A percentile compares a stretch with the other conserved stretches of the same genome.
Conservation (phyloP, 352 stramenopile species). For the Lagenidium giganteum region DNA sequence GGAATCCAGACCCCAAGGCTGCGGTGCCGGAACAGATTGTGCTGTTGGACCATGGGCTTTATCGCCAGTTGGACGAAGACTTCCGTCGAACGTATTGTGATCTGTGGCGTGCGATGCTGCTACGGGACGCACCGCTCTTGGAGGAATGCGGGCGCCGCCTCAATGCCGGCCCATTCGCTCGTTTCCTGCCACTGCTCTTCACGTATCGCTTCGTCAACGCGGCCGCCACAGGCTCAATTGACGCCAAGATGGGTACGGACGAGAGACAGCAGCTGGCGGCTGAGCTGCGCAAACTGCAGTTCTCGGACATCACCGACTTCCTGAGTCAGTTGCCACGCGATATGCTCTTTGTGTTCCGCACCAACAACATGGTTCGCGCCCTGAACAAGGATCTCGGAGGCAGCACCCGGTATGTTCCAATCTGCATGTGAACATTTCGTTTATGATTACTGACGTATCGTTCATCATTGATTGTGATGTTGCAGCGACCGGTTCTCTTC, state of each 20-base stretch:
- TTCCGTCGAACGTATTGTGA: conserved; percentile 95
- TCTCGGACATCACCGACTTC: conserved; percentile 72
- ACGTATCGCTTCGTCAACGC: too few species aligned
- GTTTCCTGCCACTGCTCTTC: conserved; percentile 82
- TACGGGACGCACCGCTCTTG: conserved; percentile 83
- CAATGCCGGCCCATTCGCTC: conserved; percentile 50
- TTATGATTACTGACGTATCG: too few species aligned
- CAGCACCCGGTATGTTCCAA: conserved; percentile 41
- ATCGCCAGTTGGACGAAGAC: conserved; percentile 89
- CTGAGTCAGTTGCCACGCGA: conserved; percentile 83
- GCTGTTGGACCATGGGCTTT: conserved; percentile 97
- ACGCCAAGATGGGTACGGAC: conserved; percentile 61
- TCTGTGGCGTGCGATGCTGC: conserved; percentile 93
- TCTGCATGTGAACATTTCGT: neutral
- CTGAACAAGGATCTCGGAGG: conserved; percentile 88
- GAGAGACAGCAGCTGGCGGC: conserved; percentile 58
- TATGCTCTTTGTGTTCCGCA: conserved; percentile 90
- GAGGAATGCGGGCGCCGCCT: conserved; percentile 47
- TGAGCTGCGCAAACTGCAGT: conserved; percentile 59
- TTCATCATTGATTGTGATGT: conserved; percentile 2
- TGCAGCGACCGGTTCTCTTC: conserved; percentile 66
- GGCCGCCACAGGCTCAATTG: too few species aligned
- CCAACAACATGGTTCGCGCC: conserved; percentile 87
- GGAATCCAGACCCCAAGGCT: conserved; percentile 35
- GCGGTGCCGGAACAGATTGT: conserved; percentile 88